Base-by-base conservation (phyloP, 2,329 filamentous ascomycete genomes). In the Apiospora saccharicola region DNA sequence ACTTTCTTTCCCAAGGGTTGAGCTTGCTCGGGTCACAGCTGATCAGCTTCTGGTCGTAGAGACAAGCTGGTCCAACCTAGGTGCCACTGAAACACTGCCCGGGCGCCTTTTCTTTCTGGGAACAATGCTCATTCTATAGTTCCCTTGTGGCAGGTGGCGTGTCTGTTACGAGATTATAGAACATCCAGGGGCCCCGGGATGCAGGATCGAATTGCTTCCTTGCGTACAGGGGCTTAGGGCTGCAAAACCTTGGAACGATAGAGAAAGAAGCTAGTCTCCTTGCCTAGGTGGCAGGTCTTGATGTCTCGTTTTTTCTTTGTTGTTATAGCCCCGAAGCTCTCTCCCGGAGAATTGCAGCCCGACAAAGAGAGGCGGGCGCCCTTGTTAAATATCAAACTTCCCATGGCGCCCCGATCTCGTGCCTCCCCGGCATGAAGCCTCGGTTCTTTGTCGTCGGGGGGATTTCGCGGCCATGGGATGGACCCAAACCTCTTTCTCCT, bases 351-450 rank as follows among this genome's bases (percentile, higher is more conserved):
- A 41, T 64, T 57, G 19, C 19, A 3, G 24, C 19, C 34, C 2
- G 34, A 64, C 57, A 64, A 64, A 64, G 57, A 64, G 57, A 37
- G 34, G n/a, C 34, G 57, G 19, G 30, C 6, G 16, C 51, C 30
- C 30, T 61, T 61, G 53, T 37, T 37, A 7, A 16, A 10, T 6
- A 10, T 61, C 19, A 7, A 37, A 34, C 16, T 34, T 37, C 37
- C 53, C 37, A n/a, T 30, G 30, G 53, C 30, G n/a, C 3, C 19
- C 57, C 34, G 57, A 64, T 64, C 57, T 64, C 57, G 57, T 64
- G 57, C 34, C 34, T 64, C 57, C 34, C 34, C 16, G 57, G 57
- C 22, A 41, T 41, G 34, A 41, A 64, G 57, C 57, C 37, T 1
- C 13, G 16, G 19, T 41, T 64, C 57, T 64, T 64, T 64, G 57